Evolutionary conservation across 495 filamentous ascomycete genomes (phyloP), one percentile per base, ranked within the genome.

Genomic region (Tuber magnatum): DNA sequence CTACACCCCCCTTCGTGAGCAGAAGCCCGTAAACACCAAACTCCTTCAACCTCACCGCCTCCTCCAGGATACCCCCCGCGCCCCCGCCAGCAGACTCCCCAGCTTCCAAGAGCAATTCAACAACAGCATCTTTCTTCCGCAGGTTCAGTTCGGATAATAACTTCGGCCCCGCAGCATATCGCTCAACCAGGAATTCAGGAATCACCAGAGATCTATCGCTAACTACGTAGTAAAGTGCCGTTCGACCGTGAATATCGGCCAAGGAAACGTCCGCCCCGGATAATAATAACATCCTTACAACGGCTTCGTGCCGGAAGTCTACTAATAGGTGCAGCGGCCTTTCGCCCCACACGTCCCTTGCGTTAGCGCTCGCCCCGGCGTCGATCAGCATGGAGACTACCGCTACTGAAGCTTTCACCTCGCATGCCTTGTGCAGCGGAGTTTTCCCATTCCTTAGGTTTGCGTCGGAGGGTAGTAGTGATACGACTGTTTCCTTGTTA

Each of bases 351-450:
- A 41, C 9, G 39, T 76, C 74, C 48, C 28, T 69, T 70, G 76
- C 78, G 40, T 79, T 68, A 61, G 82, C 71, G 51, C 80, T 65
- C 14, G 81, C 80, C 48, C 74, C 71, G 20, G 75, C 70, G 16
- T 73, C 73, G 38, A 83, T 28, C n/a, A 82, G 73, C 42, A 75
- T 72, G 10, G 56, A 61, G 14, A 61, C 56, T 7, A 42, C 41
- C 32, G 77, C 70, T 69, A 71, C 51, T 20, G 72, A 61, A 44
- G 70, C 16, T 46, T 46, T 40, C 7, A 14, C n/a, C 32, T 48
- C 68, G 48, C 73, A 71, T n/a, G 68, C 65, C 2, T 44, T 35
- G 32, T 74, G 73, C 32, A 74, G 68, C 32, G 73, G 73, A 24
- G 73, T 74, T n/a, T 35, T 46, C 5, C 41, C 28, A 10, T 56